Percentiles rank a stretch among this genome's conserved stretches.
These are phyloP conservation scores for Amanita jacksonii DNA, from an alignment of 768 basidiomycete genomes.

Conservation along the genomic window DNA sequence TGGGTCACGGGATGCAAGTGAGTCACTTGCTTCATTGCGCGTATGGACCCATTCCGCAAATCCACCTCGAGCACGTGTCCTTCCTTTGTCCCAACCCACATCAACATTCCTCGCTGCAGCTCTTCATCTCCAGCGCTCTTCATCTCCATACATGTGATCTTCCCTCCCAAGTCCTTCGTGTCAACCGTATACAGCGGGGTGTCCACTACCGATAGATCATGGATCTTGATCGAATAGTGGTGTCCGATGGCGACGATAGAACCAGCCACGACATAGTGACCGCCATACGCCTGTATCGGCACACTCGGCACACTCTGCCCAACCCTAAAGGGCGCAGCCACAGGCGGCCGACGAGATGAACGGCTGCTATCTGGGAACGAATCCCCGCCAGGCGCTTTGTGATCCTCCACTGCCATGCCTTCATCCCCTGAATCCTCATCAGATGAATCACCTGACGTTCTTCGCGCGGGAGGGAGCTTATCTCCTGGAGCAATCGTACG, in stretches of 20 bases:
- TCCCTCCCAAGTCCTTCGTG: constrained; percentile 49
- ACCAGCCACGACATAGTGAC: constrained; percentile 48
- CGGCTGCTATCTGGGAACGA: constrained; percentile 58
- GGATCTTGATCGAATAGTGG: constrained; percentile 51
- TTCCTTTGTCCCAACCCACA: constrained; percentile 90
- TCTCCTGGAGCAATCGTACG: constrained; percentile 62
- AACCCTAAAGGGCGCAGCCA: constrained; percentile 27
- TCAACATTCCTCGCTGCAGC: constrained; percentile 42
- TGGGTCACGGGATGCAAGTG: constrained; percentile 61
- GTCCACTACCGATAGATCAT: constrained; percentile 43
- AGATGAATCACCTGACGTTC: constrained; percentile 29
- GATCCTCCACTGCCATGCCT: constrained; percentile 28
- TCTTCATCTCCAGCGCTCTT: constrained; percentile 35
- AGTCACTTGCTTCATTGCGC: constrained; percentile 45
- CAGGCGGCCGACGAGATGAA: constrained; percentile 49
- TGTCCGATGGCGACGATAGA: constrained; percentile 48
- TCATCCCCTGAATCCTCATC: constrained; percentile 53
- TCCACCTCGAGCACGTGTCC: constrained; percentile 84
- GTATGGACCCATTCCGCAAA: constrained; percentile 46
- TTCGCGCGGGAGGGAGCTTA: constrained; percentile 57
- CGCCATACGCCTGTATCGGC: constrained; percentile 48
- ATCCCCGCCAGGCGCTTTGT: constrained; percentile 34
- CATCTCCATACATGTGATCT: constrained; percentile 74
- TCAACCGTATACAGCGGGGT: constrained; percentile 43
- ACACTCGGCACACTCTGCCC: constrained; percentile 36